Conservation (phyloP, 2,329 filamentous ascomycete species). For the Rugonectria rugulosa region DNA sequence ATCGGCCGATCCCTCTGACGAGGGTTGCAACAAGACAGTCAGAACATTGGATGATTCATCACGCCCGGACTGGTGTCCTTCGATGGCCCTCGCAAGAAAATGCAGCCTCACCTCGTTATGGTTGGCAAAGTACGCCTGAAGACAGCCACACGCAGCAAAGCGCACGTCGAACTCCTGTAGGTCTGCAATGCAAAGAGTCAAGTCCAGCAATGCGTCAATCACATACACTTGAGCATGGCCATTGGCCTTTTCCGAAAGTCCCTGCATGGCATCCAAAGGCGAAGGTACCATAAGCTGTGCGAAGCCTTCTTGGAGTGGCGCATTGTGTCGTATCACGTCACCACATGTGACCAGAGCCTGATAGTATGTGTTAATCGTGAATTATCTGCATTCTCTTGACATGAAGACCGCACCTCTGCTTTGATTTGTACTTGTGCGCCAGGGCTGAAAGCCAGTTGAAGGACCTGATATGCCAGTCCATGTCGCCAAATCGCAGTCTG, state of each 20-base stretch:
- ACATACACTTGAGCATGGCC: slow-evolving; percentile 77
- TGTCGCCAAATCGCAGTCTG: slow-evolving; percentile 87
- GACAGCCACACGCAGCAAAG: slow-evolving; percentile 84
- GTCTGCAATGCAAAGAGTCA: slow-evolving; percentile 74
- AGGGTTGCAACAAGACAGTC: slow-evolving; percentile 77
- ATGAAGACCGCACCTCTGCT: slow-evolving; percentile 67
- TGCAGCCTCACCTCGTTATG: slow-evolving; percentile 84
- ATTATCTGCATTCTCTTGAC: background rate
- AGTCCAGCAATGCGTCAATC: slow-evolving; percentile 89
- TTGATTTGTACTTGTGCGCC: slow-evolving; percentile 78
- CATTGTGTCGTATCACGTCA: slow-evolving; percentile 85
- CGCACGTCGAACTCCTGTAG: slow-evolving; percentile 79
- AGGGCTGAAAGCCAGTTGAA: slow-evolving; percentile 83
- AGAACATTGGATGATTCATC: slow-evolving; percentile 90
- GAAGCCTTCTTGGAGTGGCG: slow-evolving; percentile 84
- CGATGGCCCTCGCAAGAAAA: slow-evolving; percentile 87
- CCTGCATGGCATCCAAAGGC: slow-evolving; percentile 52
- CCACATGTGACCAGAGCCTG: slow-evolving; percentile 85
- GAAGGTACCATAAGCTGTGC: slow-evolving; percentile 82
- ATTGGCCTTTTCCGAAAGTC: slow-evolving; percentile 54
- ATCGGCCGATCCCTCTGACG: slow-evolving; percentile 71
- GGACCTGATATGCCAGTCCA: slow-evolving; percentile 78
- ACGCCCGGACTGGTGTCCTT: slow-evolving; percentile 78
- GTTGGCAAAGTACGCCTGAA: slow-evolving; percentile 89
- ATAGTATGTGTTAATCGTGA: slow-evolving; percentile 21